Base-by-base conservation (phyloP, 139 green algal species). In the Coelastrella sp. region DNA sequence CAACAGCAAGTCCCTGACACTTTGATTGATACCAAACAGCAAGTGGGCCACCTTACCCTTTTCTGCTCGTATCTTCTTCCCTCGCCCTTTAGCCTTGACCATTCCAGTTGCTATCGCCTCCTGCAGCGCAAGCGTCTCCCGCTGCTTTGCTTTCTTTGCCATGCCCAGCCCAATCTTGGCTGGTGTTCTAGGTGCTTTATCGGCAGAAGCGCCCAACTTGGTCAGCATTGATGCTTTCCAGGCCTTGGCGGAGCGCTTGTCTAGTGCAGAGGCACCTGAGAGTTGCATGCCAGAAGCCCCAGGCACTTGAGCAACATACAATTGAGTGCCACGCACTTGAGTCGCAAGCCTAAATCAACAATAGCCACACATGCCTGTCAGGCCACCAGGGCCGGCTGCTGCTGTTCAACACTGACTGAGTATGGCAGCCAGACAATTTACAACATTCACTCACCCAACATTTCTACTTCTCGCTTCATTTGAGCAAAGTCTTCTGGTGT, bases 91-190 rank as follows among this genome's bases (percentile, higher is more conserved):
- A 0, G 75, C 68, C 78, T 93, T 87, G 59, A 96, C 93, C 93
- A 96, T 95, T 80, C 95, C 95, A 14, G 94, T 86, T 58, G 91
- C 93, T 7, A 97, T 95, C 25, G 94, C 95, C 89, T 97, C 95
- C 90, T 96, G 90, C 83, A 96, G 89, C 17, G 94, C 93, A 8
- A 76, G 68, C 0, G 82, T 89, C 63, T 95, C 90, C 0, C 94
- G 84, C 90, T 95, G 75, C 65, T 90, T 91, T 12, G 83, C 84
- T 74, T 92, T 92, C 56, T 85, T 90, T 7, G 94, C 94, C 91
- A 96, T 93, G 63, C 93, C 91, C 25, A 85, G 66, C 56, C 84
- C 94, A 17, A 97, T 94, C 66, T 74, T 87, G 9, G 92, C 90
- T 4, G 92, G 68, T 0, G 87, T 93, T 80, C 90, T 92, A 0